These are phyloP conservation scores for Telopea speciosissima DNA, from an alignment of 177 flowering plant species.

Conservation along the genomic window DNA sequence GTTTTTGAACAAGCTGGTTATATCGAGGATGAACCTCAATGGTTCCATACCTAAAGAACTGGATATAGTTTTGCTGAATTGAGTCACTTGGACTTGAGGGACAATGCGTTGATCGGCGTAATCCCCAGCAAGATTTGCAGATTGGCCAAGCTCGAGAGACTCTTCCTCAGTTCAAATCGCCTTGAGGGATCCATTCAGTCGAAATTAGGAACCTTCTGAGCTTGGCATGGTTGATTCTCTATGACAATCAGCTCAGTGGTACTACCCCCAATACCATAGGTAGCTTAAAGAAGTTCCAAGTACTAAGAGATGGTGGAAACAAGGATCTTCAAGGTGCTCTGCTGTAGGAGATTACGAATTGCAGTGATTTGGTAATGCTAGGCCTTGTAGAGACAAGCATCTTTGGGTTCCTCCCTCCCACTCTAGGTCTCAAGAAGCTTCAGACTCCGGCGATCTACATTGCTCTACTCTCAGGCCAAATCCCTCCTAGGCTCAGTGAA, in stretches of 20 bases:
- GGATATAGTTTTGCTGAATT: slow-evolving; percentile 26
- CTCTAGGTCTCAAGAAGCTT: slow-evolving; percentile 68
- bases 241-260: slow-evolving; percentile 82
- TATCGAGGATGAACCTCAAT: slow-evolving; percentile 72
- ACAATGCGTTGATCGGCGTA: slow-evolving; percentile 60
- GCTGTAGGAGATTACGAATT: slow-evolving; percentile 71
- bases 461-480: slow-evolving; percentile 68
- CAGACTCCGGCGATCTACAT: slow-evolving; percentile 82
- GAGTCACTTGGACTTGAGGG: slow-evolving; percentile 54
- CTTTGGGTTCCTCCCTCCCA: slow-evolving; percentile 65
- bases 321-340: slow-evolving; percentile 70
- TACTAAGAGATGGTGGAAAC: slow-evolving; percentile 80
- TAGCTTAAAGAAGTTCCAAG: slow-evolving; percentile 45
- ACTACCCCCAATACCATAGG: slow-evolving; percentile 60
- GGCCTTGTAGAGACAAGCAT: slow-evolving; percentile 89
- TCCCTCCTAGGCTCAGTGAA: slow-evolving; percentile 75
- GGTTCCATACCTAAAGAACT: slow-evolving; percentile 62
- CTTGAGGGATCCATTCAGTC: slow-evolving; percentile 65
- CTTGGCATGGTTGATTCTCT: slow-evolving; percentile 50
- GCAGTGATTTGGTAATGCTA: slow-evolving; percentile 50
- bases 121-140: slow-evolving; percentile 59
- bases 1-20: slow-evolving; percentile 44
- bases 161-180: slow-evolving; percentile 55
- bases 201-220: slow-evolving; percentile 58
- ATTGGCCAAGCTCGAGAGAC: slow-evolving; percentile 42